Evolutionary conservation across 805 yeast genomes (phyloP).

Genomic region (Nakazawaea laoshanensis): DNA sequence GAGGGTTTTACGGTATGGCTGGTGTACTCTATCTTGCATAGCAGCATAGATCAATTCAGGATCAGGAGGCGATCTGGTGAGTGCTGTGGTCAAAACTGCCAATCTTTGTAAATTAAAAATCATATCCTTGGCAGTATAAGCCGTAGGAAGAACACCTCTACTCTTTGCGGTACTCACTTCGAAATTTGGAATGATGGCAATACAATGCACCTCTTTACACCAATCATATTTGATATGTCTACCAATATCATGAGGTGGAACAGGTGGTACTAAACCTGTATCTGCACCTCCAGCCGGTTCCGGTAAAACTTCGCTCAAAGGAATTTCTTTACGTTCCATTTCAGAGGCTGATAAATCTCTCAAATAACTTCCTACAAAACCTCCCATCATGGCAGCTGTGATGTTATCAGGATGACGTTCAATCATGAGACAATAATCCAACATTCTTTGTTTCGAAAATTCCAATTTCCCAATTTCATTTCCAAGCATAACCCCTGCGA

Average conservation of each 20-base stretch:
- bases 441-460: slow-evolving; percentile 69
- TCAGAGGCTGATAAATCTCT: slow-evolving; percentile 72
- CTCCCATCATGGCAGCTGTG: slow-evolving; percentile 99
- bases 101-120: slow-evolving; percentile 90
- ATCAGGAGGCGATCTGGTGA: slow-evolving; percentile 78
- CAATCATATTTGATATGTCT: slow-evolving; percentile 80
- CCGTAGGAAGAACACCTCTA: slow-evolving; percentile 79
- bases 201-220: slow-evolving; percentile 75
- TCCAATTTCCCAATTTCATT: slow-evolving; percentile 72
- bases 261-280: slow-evolving; percentile 62
- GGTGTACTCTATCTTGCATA: slow-evolving; percentile 95
- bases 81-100: slow-evolving; percentile 87
- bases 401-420: slow-evolving; percentile 98
- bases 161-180: slow-evolving; percentile 91
- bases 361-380: slow-evolving; percentile 92
- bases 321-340: slow-evolving; percentile 68
- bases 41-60: slow-evolving; percentile 81
- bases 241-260: slow-evolving; percentile 85
- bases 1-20: slow-evolving; percentile 88
- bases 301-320: slow-evolving; percentile 78
- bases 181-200: slow-evolving; percentile 88
- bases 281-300: slow-evolving; percentile 64
- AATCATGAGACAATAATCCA: slow-evolving; percentile 93
- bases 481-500: slow-evolving; percentile 90
- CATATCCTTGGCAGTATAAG: slow-evolving; percentile 72